These are phyloP conservation scores for Colletotrichum cuscutae DNA, from an alignment of 2,329 filamentous ascomycete genomes.

Conservation along the genomic window DNA sequence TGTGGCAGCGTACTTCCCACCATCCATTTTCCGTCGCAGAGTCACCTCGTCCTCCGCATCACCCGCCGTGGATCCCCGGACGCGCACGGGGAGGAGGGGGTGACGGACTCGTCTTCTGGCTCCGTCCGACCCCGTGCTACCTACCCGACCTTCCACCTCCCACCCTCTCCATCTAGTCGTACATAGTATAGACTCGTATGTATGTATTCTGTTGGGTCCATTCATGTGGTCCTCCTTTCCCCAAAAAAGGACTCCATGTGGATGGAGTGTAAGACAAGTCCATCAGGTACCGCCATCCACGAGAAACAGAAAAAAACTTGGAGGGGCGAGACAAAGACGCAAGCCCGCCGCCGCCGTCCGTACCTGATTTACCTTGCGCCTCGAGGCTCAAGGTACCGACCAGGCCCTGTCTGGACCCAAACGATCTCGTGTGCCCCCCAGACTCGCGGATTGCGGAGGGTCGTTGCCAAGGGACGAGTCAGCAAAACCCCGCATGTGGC, in stretches of 20 bases:
- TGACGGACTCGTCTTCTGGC: constrained; percentile 5
- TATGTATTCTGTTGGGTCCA: neutral
- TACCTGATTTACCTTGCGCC: neutral
- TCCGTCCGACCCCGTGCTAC: neutral
- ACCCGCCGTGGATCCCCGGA: constrained; percentile 24
- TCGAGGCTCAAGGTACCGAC: too few species aligned
- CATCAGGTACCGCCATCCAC: neutral
- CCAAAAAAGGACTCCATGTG: neutral
- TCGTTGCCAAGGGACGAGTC: constrained; percentile 30
- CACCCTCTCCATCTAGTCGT: neutral
- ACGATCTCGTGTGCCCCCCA: constrained; percentile 21
- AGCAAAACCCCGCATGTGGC: constrained; percentile 32
- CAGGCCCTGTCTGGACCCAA: neutral
- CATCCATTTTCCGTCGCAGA: neutral
- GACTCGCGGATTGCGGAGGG: constrained; percentile 17
- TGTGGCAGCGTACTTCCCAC: neutral
- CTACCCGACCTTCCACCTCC: neutral
- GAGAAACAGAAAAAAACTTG: neutral
- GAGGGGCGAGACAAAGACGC: neutral
- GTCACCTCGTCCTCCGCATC: constrained; percentile 1
- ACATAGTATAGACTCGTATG: neutral
- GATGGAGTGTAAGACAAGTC: neutral
- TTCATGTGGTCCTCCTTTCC: neutral
- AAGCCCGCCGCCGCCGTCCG: neutral
- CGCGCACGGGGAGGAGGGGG: neutral